Conservation (phyloP, 2,329 filamentous ascomycete genomes). For the Aspergillus sergii region DNA sequence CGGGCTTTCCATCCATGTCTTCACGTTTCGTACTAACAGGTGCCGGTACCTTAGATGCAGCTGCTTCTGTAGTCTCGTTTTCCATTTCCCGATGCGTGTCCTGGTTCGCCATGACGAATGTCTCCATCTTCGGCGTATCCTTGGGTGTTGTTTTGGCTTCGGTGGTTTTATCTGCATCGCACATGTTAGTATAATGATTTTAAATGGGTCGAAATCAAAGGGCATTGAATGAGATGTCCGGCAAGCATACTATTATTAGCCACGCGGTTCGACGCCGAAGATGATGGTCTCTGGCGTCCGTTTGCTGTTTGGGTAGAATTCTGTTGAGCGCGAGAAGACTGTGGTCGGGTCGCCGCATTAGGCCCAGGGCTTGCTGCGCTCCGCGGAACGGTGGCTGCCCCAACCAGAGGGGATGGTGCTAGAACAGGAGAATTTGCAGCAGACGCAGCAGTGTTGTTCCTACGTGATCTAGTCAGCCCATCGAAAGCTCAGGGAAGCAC, state of each 20-base stretch:
- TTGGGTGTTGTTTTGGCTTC: slow-evolving; percentile 61
- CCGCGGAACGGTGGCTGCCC: slow-evolving; percentile 64
- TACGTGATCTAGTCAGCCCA: slow-evolving; percentile 24
- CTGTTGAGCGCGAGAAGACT: slow-evolving; percentile 72
- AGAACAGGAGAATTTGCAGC: slow-evolving; percentile 68
- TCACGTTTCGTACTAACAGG: slow-evolving; percentile 37
- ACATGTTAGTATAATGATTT: slow-evolving; percentile 23
- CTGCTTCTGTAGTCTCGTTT: slow-evolving; percentile 24
- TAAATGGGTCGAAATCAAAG: not conserved
- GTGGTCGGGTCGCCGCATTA: slow-evolving; percentile 59
- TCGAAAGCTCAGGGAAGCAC: not conserved
- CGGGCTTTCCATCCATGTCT: slow-evolving; percentile 34
- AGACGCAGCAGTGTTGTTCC: slow-evolving; percentile 52
- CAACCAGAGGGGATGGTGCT: slow-evolving; percentile 74
- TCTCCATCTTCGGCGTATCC: slow-evolving; percentile 39
- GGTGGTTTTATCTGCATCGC: slow-evolving; percentile 34
- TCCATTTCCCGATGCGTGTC: slow-evolving; percentile 35
- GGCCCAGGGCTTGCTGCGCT: slow-evolving; percentile 64
- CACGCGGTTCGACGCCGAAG: slow-evolving; percentile 62
- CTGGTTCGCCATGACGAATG: slow-evolving; percentile 36
- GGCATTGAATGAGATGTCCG: slow-evolving; percentile 30
- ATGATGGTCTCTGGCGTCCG: slow-evolving; percentile 60
- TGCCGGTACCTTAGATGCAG: slow-evolving; percentile 20
- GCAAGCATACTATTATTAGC: slow-evolving; percentile 55
- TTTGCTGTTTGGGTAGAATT: slow-evolving; percentile 67